phyloP scores from a whole-genome alignment of 768 basidiomycete species.

The Tulasnella sp. region DNA sequence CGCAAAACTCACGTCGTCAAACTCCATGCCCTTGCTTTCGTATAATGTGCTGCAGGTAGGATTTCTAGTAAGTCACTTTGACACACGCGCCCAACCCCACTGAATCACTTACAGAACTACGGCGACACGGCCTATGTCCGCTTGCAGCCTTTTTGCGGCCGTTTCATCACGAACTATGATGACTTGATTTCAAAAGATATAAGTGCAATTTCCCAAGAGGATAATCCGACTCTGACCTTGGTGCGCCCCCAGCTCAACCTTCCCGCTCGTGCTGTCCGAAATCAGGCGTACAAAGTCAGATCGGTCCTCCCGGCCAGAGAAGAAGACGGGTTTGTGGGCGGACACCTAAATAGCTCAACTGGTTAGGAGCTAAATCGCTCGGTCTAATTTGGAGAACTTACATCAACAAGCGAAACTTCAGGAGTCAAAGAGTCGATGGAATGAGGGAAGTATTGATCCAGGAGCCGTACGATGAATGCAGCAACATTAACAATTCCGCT shows the following conservation, averaged over 20 bases:
- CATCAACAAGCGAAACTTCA: constrained; percentile 47
- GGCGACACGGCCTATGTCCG: constrained; percentile 49
- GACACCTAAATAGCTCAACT: neutral
- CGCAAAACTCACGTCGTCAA: constrained; percentile 50
- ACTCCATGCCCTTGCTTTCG: constrained; percentile 64
- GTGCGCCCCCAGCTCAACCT: constrained; percentile 39
- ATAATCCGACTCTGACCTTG: constrained; percentile 38
- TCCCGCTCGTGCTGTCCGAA: neutral
- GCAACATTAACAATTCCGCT: constrained; percentile 72
- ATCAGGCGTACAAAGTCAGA: neutral
- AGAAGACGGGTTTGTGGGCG: constrained; percentile 17
- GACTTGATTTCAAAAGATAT: constrained; percentile 64
- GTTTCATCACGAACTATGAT: constrained; percentile 63
- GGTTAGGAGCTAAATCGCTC: neutral
- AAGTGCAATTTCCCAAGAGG: constrained; percentile 37
- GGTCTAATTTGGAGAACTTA: neutral
- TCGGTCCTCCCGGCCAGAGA: neutral
- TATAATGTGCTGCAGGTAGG: constrained; percentile 43
- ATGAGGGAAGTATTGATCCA: constrained; percentile 58
- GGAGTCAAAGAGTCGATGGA: constrained; percentile 56
- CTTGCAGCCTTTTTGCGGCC: constrained; percentile 50
- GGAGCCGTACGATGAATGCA: constrained; percentile 57
- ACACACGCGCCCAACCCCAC: neutral
- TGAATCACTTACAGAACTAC: constrained; percentile 33
- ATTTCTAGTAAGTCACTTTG: neutral